These are phyloP conservation scores for Trypethelium eluteriae DNA, from an alignment of 495 filamentous ascomycete species.

Conservation along the genomic window DNA sequence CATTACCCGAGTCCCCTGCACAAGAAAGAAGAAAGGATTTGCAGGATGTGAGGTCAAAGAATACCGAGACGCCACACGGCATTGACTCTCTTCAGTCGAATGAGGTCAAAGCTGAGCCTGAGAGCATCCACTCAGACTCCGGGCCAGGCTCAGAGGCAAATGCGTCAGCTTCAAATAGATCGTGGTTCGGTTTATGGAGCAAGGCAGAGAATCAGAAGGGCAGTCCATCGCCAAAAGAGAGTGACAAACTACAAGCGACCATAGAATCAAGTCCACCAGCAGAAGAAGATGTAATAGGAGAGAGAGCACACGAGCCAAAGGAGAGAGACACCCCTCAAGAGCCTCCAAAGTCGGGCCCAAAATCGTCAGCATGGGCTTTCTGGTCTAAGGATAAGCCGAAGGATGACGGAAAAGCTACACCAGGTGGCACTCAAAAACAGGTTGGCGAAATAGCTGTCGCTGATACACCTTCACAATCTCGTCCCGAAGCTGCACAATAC, in stretches of 20 bases:
- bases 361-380: conserved; percentile 74
- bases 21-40: conserved; percentile 4
- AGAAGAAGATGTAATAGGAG: background rate
- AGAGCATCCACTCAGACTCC: background rate
- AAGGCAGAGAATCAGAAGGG: conserved; percentile 32
- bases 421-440: conserved; percentile 42
- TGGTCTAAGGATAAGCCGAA: conserved; percentile 64
- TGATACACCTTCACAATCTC: conserved; percentile 55
- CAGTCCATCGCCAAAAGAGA: conserved; percentile 11
- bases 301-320: background rate
- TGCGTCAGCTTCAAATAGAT: conserved; percentile 12
- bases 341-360: conserved; percentile 23
- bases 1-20: conserved; percentile 23
- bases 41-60: too few relatives aligned
- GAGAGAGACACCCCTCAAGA: background rate
- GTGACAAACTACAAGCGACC: background rate
- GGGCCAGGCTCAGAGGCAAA: background rate
- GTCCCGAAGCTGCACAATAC: conserved; percentile 54
- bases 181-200: conserved; percentile 38
- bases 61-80: background rate
- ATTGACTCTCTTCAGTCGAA: background rate
- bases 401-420: conserved; percentile 31
- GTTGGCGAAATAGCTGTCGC: conserved; percentile 62
- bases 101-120: background rate
- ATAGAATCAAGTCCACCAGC: background rate